A percentile compares a stretch with the other conserved stretches of the same genome.
Evolutionary conservation across 148 eudicot genomes (phyloP).

Genomic region (Rhododendron simsii): DNA sequence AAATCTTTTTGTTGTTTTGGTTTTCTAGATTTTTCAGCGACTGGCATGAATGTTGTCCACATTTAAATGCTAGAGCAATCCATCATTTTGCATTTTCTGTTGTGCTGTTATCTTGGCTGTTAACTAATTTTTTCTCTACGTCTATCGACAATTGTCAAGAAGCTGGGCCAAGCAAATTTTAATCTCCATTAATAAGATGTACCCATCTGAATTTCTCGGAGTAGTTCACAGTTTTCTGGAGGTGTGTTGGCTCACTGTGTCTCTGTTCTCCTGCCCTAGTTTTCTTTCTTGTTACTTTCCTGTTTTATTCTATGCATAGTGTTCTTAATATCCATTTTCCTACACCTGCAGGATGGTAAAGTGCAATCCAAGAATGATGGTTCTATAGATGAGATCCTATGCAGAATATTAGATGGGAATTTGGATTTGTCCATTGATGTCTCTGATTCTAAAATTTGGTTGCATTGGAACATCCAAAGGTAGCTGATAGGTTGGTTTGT

Average conservation of each 20-base stretch:
- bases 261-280: neutral
- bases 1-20: neutral
- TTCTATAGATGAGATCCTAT: constrained; percentile 43
- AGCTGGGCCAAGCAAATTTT: constrained; percentile 54
- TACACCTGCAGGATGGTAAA: constrained; percentile 36
- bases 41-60: neutral
- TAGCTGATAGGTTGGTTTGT: neutral
- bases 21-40: neutral
- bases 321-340: neutral
- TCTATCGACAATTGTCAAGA: constrained; percentile 23
- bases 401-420: constrained; percentile 62
- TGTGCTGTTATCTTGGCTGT: neutral
- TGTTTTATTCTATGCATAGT: neutral
- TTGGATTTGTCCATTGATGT: constrained; percentile 33
- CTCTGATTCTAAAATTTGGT: constrained; percentile 66
- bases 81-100: neutral
- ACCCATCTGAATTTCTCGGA: constrained; percentile 55
- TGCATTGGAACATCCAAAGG: constrained; percentile 89
- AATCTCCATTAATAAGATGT: constrained; percentile 39
- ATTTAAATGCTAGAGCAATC: neutral
- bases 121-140: neutral
- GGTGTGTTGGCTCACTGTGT: constrained; percentile 23
- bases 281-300: neutral
- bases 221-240: constrained; percentile 42
- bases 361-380: constrained; percentile 50